Conservation (phyloP, 1,284 basidiomycete genomes). For the Malassezia yamatoensis region DNA sequence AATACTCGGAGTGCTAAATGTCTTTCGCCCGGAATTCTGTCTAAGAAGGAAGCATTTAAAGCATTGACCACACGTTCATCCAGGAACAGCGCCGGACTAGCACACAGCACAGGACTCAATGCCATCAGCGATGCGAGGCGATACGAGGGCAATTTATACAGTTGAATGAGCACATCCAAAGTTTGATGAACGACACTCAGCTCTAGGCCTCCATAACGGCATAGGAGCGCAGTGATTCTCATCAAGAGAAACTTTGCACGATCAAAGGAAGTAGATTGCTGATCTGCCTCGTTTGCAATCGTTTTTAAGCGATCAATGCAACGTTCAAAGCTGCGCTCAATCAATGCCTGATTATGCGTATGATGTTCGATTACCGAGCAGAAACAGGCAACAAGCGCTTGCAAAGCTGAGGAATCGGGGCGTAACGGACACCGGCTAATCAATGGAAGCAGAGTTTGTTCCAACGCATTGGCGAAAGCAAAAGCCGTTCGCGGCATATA, state of each 20-base stretch:
- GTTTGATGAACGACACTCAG: neutral
- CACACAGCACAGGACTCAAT: constrained; percentile 68
- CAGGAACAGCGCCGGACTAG: constrained; percentile 79
- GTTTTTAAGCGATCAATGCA: constrained; percentile 9
- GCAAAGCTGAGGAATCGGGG: constrained; percentile 45
- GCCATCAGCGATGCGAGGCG: constrained; percentile 62
- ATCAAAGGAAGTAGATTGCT: constrained; percentile 20
- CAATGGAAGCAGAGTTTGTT: constrained; percentile 66
- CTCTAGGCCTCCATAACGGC: constrained; percentile 51
- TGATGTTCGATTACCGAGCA: constrained; percentile 72
- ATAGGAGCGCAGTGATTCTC: constrained; percentile 55
- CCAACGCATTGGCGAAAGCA: constrained; percentile 62
- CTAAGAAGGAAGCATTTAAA: constrained; percentile 75
- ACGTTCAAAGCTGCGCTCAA: constrained; percentile 57
- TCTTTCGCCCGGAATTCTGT: constrained; percentile 61
- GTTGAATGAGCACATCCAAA: constrained; percentile 66
- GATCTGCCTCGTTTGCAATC: neutral
- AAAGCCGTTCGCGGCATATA: constrained; percentile 61
- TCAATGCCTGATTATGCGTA: constrained; percentile 69
- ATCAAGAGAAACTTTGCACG: constrained; percentile 27
- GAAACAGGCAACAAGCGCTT: constrained; percentile 82
- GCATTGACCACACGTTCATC: constrained; percentile 64
- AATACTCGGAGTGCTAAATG: constrained; percentile 72
- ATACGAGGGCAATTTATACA: constrained; percentile 58
- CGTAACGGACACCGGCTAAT: constrained; percentile 60